Conservation (phyloP, 768 basidiomycete genomes). For the Naganishia randhawae region DNA sequence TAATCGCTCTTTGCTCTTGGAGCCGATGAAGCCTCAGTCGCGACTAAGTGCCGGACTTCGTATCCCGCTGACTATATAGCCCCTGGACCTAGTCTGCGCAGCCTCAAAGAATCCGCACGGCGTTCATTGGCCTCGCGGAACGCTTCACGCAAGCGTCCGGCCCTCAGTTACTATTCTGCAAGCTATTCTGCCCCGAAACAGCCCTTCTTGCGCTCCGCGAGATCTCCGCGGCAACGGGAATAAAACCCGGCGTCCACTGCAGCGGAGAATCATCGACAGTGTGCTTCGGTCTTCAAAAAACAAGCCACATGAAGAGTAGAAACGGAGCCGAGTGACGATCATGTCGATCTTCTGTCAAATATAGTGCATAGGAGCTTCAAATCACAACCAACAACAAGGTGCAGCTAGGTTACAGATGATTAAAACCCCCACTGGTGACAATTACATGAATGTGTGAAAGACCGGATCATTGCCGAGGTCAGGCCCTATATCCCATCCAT, state of each 20-base stretch:
- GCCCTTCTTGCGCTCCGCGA: slow-evolving; percentile 3
- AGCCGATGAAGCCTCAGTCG: not conserved
- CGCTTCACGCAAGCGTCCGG: not conserved
- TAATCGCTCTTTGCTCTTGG: not conserved
- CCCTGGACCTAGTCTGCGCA: not conserved
- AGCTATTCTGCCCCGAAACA: not conserved
- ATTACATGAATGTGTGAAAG: slow-evolving; percentile 1
- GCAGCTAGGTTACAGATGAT: not conserved
- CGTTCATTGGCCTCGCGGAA: not conserved
- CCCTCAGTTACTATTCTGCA: too few species aligned
- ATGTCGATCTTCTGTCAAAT: not conserved
- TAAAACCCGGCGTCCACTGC: not conserved
- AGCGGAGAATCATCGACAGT: slow-evolving; percentile 1
- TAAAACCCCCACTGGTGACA: not conserved
- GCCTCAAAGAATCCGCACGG: not conserved
- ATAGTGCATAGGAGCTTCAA: not conserved
- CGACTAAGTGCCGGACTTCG: not conserved
- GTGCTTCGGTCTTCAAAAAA: not conserved
- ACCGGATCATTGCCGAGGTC: not conserved
- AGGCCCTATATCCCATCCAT: not conserved
- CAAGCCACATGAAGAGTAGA: not conserved
- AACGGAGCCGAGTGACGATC: not conserved
- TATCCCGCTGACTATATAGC: not conserved
- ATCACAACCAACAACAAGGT: too few species aligned
- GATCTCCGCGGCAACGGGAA: not conserved